Evolutionary conservation across 164 flowering plant genomes (phyloP), one percentile per base, ranked within the genome.

Genomic region (Tetracentron sinense): DNA sequence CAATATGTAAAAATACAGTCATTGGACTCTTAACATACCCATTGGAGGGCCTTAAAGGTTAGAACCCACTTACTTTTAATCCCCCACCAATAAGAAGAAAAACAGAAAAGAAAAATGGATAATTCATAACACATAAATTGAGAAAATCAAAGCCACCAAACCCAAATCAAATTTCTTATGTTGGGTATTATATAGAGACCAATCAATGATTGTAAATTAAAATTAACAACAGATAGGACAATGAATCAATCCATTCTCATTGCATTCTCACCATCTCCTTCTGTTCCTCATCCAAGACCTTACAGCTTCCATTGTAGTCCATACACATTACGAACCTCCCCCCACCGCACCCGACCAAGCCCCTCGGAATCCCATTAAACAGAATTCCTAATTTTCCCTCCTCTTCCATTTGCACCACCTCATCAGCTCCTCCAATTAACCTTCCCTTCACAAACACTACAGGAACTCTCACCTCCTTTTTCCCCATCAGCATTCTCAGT

Each of bases 281-380:
- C 67, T 68, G 58, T 11, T 72, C 78, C 30, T 72, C 78, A 67
- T 78, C 92, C 70, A 84, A 61, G 1, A 90, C 75, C 76, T 84
- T 93, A 64, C 96, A 84, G 67, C 98, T 93, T 57, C 97, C 97
- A 75, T 68, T 81, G 76, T 97, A 93, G 44, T 71, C 81, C 78
- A 71, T 23, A 60, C 98, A 93, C 96, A 93, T 78, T 58, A 87
- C 73, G 64, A 93, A 93, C 66, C 98, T 74, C 42, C 87, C 56
- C 15, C 96, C 92, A 1, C 65, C 92, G 27, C 98, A 93, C 2
- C 90, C 84, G 0, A 54, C 72, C 0, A 57, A 28, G 0, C 68
- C 78, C 63, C 57, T 72, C 8, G 91, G 83, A 7, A 93, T 77
- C 58, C 91, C 91, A 0, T 79, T 74, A 0, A 93, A 65, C 65